Conservation (phyloP, 2,329 filamentous ascomycete genomes). For the Pseudogymnoascus sp. region DNA sequence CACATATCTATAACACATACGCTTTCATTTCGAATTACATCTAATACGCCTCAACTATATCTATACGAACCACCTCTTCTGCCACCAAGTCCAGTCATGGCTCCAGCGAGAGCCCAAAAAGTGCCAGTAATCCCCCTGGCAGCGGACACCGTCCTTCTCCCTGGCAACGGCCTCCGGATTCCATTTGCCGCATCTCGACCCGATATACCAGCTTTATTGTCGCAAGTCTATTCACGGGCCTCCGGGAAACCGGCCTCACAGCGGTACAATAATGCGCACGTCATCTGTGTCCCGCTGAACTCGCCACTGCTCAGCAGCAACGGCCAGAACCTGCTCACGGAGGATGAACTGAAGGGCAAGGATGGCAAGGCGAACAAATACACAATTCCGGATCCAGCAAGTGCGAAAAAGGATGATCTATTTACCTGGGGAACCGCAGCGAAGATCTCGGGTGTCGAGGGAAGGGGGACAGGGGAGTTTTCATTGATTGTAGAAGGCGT, state of each 20-base stretch:
- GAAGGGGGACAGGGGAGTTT: slow-evolving; percentile 67
- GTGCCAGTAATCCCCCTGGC: slow-evolving; percentile 78
- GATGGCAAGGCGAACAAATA: not conserved
- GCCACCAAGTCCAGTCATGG: slow-evolving; percentile 10
- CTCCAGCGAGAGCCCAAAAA: slow-evolving; percentile 16
- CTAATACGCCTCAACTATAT: not conserved
- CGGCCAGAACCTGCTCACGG: slow-evolving; percentile 68
- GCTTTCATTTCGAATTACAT: not conserved
- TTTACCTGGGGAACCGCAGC: slow-evolving; percentile 78
- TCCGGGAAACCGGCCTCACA: slow-evolving; percentile 59
- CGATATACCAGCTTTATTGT: slow-evolving; percentile 82
- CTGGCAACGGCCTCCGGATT: slow-evolving; percentile 78
- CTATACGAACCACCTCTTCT: not conserved
- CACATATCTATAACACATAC: slow-evolving; percentile 3
- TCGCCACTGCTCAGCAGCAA: slow-evolving; percentile 67
- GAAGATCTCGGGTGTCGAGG: slow-evolving; percentile 72
- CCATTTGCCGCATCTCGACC: slow-evolving; percentile 71
- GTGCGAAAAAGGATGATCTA: slow-evolving; percentile 62
- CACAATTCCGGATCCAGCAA: slow-evolving; percentile 35
- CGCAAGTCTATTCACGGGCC: slow-evolving; percentile 73
- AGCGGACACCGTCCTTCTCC: slow-evolving; percentile 73
- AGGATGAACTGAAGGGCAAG: slow-evolving; percentile 42
- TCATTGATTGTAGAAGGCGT: slow-evolving; percentile 81
- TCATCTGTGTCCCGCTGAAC: slow-evolving; percentile 80
- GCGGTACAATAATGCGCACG: slow-evolving; percentile 60